Base-by-base conservation (phyloP, 2,329 filamentous ascomycete genomes). In the Coleophoma crateriformis region DNA sequence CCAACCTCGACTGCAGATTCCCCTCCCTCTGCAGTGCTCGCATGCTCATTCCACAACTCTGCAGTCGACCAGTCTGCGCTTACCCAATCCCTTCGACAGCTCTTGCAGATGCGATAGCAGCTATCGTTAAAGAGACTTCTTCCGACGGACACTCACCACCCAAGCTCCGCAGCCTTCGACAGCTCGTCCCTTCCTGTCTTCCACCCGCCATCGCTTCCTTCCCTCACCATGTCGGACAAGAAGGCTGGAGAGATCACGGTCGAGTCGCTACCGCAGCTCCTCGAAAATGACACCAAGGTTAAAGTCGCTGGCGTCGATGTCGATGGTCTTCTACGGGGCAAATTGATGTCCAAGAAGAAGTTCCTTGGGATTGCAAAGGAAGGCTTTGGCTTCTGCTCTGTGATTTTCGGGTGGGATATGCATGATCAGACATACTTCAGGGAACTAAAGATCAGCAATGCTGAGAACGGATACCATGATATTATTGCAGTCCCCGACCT, bases 391-490 rank as follows among this genome's bases (percentile, higher is more conserved):
- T 96, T 96, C 75, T 96, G 91, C 74, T 94, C 88, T 17, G 90
- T 96, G 58, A 83, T 96, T 57, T 96, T 95, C 62, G 90, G 91
- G 66, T 96, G 91, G 91, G 90, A 96, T 69, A 95, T 96, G 89
- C 90, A 96, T 69, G 91, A 96, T 64, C 78, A 83, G 72, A 95
- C 89, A 11, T 96, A 96, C 68, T 85, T 88, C 66, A 82, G 79
- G 60, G 90, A 96, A 70, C 79, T 96, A 55, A 80, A 81, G 62
- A 86, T 96, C 67, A 94, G 88, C 70, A 96, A 95, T 71, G 87
- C 88, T 58, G 85, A 89, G 62, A 96, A 95, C 66, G 90, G 90
- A 40, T 96, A 95, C 69, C 81, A 85, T 56, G 91, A 96, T 67
- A 71, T 96, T 40, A 78, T 95, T 46, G 90, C 91, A 13, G 74